A percentile compares a stretch with the other conserved stretches of the same genome.
Evolutionary conservation across 805 yeast genomes (phyloP).

Genomic region (Candida fluviatilis): DNA sequence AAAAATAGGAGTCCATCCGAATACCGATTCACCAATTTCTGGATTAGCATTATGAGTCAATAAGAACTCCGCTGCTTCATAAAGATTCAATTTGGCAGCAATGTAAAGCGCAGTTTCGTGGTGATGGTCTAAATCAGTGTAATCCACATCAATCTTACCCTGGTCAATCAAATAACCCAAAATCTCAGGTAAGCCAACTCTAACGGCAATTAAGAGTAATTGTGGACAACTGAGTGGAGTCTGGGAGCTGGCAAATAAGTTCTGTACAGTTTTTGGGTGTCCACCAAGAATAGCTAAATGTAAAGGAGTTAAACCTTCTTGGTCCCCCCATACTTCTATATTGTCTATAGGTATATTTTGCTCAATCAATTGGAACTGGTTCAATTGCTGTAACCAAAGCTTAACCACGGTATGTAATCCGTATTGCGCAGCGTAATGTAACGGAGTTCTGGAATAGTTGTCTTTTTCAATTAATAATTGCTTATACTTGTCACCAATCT

Average conservation of each 20-base stretch:
- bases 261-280: conserved; percentile 72
- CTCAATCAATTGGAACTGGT: conserved; percentile 58
- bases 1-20: conserved; percentile 94
- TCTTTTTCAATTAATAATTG: conserved; percentile 58
- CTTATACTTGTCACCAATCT: conserved; percentile 27
- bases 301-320: conserved; percentile 75
- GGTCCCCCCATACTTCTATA: conserved; percentile 62
- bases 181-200: conserved; percentile 58
- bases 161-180: conserved; percentile 49
- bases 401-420: conserved; percentile 62
- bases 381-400: conserved; percentile 52
- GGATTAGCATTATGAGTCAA: conserved; percentile 62
- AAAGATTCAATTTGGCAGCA: conserved; percentile 62
- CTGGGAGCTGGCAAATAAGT: conserved; percentile 44
- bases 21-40: conserved; percentile 70
- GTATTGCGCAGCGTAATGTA: conserved; percentile 86
- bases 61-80: conserved; percentile 49
- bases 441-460: conserved; percentile 74
- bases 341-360: conserved; percentile 50
- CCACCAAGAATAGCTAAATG: conserved; percentile 79
- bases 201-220: conserved; percentile 62
- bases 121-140: conserved; percentile 50
- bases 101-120: conserved; percentile 80
- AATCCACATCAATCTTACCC: conserved; percentile 62
- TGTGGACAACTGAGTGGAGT: conserved; percentile 47